These are phyloP conservation scores for Hyaloscypha finlandica DNA, from an alignment of 495 filamentous ascomycete genomes.

Conservation along the genomic window DNA sequence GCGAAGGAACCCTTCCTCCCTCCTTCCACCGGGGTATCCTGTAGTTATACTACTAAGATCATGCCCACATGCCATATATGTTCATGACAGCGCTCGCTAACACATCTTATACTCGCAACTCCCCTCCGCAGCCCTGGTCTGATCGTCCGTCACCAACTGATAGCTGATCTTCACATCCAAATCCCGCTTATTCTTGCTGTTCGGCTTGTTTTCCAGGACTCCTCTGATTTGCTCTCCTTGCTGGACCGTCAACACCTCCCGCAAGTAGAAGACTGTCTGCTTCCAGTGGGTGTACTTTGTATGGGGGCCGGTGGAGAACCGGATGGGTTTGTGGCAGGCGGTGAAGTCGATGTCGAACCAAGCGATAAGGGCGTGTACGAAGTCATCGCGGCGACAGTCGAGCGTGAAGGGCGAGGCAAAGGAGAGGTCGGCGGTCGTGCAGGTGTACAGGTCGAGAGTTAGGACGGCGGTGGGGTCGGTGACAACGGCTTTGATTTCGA, in stretches of 20 bases:
- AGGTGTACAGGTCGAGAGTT: conserved; percentile 72
- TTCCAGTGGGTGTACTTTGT: conserved; percentile 96
- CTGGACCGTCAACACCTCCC: conserved; percentile 82
- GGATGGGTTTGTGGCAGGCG: conserved; percentile 85
- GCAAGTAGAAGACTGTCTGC: conserved; percentile 89
- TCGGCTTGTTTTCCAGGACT: conserved; percentile 78
- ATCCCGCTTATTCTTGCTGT: conserved; percentile 90
- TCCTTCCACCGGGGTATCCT: background rate
- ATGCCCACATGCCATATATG: background rate
- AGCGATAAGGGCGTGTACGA: conserved; percentile 91
- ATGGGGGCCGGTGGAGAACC: conserved; percentile 85
- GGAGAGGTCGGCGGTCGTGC: conserved; percentile 62
- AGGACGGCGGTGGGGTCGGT: conserved; percentile 69
- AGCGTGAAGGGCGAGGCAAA: conserved; percentile 69
- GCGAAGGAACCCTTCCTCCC: conserved; percentile 30
- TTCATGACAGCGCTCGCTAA: conserved; percentile 29
- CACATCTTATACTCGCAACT: conserved; percentile 90
- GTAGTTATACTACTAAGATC: conserved; percentile 1
- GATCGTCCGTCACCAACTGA: conserved; percentile 73
- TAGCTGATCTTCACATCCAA: conserved; percentile 90
- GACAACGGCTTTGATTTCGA: conserved; percentile 73
- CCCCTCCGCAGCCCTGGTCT: conserved; percentile 65
- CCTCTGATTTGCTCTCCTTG: conserved; percentile 73
- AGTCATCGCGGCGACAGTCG: conserved; percentile 75
- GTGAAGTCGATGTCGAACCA: conserved; percentile 99